Conservation (phyloP, 106 monocot genomes). For the Platanthera guangdongensis region DNA sequence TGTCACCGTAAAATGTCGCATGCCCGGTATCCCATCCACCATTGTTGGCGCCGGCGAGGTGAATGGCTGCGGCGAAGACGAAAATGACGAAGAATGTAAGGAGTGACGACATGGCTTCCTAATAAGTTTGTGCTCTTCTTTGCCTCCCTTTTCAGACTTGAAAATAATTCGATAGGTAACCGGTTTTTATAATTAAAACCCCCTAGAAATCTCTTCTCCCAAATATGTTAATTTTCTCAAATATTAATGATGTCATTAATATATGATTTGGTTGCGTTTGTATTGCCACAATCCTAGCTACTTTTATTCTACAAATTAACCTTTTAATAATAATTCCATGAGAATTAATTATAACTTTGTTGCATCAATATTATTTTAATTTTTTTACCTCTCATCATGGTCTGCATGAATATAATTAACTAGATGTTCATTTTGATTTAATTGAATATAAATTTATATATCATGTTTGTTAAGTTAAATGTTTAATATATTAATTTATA, state of each 20-base stretch:
- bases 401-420: too few species aligned
- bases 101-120: neutral
- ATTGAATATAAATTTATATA: too few species aligned
- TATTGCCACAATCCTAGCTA: too few species aligned
- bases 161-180: neutral
- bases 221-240: neutral
- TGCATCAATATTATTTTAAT: too few species aligned
- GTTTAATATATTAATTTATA: too few species aligned
- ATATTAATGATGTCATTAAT: neutral
- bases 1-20: slow-evolving; percentile 5
- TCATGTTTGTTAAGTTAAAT: too few species aligned
- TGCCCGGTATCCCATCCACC: neutral
- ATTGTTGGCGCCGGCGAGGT: neutral
- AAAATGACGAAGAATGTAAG: neutral
- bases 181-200: neutral
- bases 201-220: neutral
- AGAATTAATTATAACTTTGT: too few species aligned
- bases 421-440: too few species aligned
- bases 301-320: too few species aligned
- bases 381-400: too few species aligned
- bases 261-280: neutral
- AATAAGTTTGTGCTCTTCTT: neutral
- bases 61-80: neutral
- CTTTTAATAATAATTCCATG: too few species aligned
- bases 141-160: neutral